phyloP scores from a whole-genome alignment of 2,329 filamentous ascomycete species.

The Fusarium camptoceras region DNA sequence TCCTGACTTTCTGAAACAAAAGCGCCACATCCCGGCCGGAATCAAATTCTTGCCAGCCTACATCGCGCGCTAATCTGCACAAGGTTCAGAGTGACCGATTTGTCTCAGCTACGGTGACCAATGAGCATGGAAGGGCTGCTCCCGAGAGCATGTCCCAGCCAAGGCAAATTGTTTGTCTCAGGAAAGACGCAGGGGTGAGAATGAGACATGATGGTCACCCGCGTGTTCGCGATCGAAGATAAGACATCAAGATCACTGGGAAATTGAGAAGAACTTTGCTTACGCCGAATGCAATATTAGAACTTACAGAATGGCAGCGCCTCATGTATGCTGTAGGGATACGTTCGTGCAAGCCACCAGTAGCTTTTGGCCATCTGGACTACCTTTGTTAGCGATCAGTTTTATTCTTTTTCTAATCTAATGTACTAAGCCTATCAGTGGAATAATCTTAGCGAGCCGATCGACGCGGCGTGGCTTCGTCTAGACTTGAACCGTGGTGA shows the following conservation, averaged over 20 bases:
- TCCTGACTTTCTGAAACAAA: not conserved
- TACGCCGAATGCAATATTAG: not conserved
- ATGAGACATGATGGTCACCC: not conserved
- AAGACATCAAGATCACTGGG: accelerated
- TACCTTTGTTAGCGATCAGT: not conserved
- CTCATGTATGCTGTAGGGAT: too few species aligned
- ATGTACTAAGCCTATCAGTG: too few species aligned
- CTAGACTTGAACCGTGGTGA: not conserved
- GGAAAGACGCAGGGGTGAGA: not conserved
- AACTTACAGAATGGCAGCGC: not conserved
- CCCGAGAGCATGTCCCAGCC: not conserved
- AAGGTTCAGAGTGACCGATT: not conserved
- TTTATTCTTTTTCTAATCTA: too few species aligned
- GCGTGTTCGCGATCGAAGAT: accelerated
- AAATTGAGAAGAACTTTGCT: too few species aligned
- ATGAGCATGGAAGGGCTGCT: accelerated
- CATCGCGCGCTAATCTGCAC: not conserved
- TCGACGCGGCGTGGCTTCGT: not conserved
- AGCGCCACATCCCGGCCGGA: not conserved
- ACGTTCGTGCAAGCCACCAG: not conserved
- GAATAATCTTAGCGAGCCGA: too few species aligned
- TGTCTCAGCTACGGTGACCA: not conserved
- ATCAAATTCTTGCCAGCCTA: not conserved
- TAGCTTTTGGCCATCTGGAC: too few species aligned
- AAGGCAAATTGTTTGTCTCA: not conserved